Base-by-base conservation (phyloP, 768 basidiomycete genomes). In the Melanogaster broomeanus region DNA sequence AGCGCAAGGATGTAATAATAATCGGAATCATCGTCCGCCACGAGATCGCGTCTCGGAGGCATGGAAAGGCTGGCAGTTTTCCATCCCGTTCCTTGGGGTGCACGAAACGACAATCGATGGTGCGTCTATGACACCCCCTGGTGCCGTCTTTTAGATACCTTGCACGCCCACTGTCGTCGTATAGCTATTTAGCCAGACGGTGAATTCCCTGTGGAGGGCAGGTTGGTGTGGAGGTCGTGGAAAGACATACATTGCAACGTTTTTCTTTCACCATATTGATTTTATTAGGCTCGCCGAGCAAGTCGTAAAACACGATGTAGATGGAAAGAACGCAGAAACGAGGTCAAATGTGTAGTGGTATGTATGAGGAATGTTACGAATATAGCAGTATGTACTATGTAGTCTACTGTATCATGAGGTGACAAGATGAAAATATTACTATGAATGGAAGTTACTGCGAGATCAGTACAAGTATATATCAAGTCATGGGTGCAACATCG, bases 41-140 rank as follows among this genome's bases (percentile, higher is more conserved):
- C 58, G 4, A 21, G 0, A 1, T 60, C 57, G 18, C 3, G 25
- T 40, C 16, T 61, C 11, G 68, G 70, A 31, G 68, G 68, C 24
- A 25, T 9, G 41, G 68, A 70, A 42, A 52, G 24, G 3, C 45
- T 43, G 1, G 74, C 73, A n/a, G 43, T 33, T 45, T 47, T 39
- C 74, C 74, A 74, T 15, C 55, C 2, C 66, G 64, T 25, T 72
- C 65, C 47, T 58, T 57, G 6, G 73, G 73, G 24, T 69, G 68
- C 13, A 44, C 70, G 27, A 68, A 70, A 35, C n/a, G 42, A 44
- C 68, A 69, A n/a, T 19, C 51, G 35, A 45, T 56, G 38, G 54
- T 61, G 38, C 56, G 55, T 28, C 59, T 59, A 10, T 0, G 12
- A 38, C 68, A 69, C 2, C 68, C 68, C 42, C 11, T 54, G 7